Evolutionary conservation across 805 yeast genomes (phyloP).

Genomic region (Yarrowia sp.): DNA sequence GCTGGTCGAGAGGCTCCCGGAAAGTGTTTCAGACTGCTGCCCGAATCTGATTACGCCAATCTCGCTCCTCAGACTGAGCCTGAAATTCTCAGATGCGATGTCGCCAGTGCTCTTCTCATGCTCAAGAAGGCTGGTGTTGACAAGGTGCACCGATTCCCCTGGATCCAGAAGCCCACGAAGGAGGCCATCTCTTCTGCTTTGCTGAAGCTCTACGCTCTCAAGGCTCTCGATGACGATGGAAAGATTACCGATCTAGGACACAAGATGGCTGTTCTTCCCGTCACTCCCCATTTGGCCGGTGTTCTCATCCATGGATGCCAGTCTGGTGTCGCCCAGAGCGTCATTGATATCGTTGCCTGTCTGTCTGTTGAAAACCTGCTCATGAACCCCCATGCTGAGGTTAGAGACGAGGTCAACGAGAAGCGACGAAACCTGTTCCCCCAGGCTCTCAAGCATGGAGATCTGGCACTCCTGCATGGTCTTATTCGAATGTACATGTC

Average conservation of each 20-base stretch:
- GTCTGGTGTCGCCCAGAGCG: constrained; percentile 57
- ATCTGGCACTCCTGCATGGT: constrained; percentile 81
- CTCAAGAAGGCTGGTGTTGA: constrained; percentile 82
- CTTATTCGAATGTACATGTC: constrained; percentile 63
- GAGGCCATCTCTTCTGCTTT: constrained; percentile 78
- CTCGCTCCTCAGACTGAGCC: constrained; percentile 87
- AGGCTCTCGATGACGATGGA: constrained; percentile 80
- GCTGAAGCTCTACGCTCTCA: constrained; percentile 75
- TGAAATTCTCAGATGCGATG: constrained; percentile 86
- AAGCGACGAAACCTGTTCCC: constrained; percentile 72
- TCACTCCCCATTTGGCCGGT: constrained; percentile 90
- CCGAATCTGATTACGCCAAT: constrained; percentile 67
- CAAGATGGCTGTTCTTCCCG: constrained; percentile 86
- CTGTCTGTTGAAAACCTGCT: constrained; percentile 89
- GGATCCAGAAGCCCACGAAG: constrained; percentile 91
- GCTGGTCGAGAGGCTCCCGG: constrained; percentile 99
- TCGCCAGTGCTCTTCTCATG: constrained; percentile 82
- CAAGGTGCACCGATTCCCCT: constrained; percentile 80
- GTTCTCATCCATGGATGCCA: constrained; percentile 77
- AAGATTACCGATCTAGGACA: constrained; percentile 79
- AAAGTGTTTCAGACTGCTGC: constrained; percentile 82
- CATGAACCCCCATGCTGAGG: constrained; percentile 77
- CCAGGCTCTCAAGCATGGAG: constrained; percentile 79
- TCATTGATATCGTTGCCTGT: constrained; percentile 89
- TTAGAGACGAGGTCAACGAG: constrained; percentile 83